Conservation (phyloP, 2,329 filamentous ascomycete genomes). For the Aureobasidium mangrovei region DNA sequence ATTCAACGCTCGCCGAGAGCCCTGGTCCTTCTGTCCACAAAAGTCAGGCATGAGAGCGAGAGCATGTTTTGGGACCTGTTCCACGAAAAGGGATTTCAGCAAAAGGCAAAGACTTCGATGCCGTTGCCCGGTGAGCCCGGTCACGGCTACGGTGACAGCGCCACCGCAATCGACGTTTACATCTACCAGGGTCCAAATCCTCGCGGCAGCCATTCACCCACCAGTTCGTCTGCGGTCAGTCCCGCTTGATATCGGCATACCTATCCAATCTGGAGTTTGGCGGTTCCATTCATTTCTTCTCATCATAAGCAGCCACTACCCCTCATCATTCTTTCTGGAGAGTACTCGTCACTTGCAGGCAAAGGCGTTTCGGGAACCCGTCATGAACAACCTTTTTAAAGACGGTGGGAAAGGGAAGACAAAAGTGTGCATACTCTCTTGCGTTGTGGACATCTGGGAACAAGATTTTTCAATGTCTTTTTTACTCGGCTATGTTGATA, state of each 20-base stretch:
- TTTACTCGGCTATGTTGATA: no score
- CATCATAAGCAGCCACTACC: no score
- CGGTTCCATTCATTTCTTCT: no score
- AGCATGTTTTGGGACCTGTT: constrained; percentile 57
- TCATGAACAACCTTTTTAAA: no score
- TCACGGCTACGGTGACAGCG: constrained; percentile 28
- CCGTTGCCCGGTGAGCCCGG: constrained; percentile 27
- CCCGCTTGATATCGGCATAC: not conserved
- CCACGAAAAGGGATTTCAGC: constrained; percentile 24
- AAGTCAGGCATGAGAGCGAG: constrained; percentile 59
- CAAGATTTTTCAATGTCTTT: no score
- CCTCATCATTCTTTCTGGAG: no score
- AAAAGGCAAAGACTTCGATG: constrained; percentile 23
- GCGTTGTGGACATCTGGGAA: no score
- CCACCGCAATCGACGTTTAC: constrained; percentile 28
- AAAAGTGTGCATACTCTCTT: no score
- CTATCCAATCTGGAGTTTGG: no score
- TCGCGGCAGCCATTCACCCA: not conserved
- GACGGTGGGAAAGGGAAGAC: no score
- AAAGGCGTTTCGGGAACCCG: no score
- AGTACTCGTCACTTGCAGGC: no score
- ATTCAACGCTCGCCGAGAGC: constrained; percentile 40
- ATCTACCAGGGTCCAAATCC: constrained; percentile 23
- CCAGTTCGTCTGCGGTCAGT: not conserved
- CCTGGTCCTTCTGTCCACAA: constrained; percentile 53